Evolutionary conservation across 1,139 yeast species (phyloP), one percentile per base, ranked within the genome.

Genomic region (Suhomyces panamericanus): DNA sequence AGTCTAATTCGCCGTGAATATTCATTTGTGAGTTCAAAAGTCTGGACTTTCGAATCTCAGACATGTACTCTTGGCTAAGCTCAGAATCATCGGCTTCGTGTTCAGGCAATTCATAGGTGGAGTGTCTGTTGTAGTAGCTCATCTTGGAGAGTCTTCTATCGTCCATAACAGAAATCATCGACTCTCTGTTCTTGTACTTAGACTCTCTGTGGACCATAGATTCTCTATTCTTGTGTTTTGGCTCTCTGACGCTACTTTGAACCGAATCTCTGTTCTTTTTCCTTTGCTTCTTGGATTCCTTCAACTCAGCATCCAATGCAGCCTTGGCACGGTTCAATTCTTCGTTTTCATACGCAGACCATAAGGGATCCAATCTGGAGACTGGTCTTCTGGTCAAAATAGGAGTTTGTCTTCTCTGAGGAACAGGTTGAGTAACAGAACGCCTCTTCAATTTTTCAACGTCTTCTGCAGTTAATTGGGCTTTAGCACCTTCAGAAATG

Each of bases 291-390:
- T 48, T 49, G 14, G 55, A 47, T 35, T 64, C 71, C 33, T 61
- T 60, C 48, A 56, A 64, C 55, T 69, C 76, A 24, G 69, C 69
- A 43, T 71, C 73, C 49, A 73, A 63, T 4, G 75, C 75, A 43
- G 67, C 75, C 51, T 74, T 67, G 12, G 79, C 79, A 33, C 71
- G 63, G 37, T 70, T 68, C 42, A 77, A 57, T 53, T 79, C 80
- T 50, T 73, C 74, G 51, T 74, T 76, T 49, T 74, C 78, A 55
- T 68, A 69, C 12, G 75, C 77, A 35, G 66, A 66, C 78, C 77
- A 74, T 55, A 67, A 68, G 33, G 93, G 93, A 66, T 85, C 93
- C 46, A 85, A 69, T 56, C 81, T 77, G 1, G 91, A 85, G 28
- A 82, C 81, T 8, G 93, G 93, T 57, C 89, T 76, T 53, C 80